Base-by-base conservation (phyloP, 768 basidiomycete species). In the Amanita pseudoporphyria region DNA sequence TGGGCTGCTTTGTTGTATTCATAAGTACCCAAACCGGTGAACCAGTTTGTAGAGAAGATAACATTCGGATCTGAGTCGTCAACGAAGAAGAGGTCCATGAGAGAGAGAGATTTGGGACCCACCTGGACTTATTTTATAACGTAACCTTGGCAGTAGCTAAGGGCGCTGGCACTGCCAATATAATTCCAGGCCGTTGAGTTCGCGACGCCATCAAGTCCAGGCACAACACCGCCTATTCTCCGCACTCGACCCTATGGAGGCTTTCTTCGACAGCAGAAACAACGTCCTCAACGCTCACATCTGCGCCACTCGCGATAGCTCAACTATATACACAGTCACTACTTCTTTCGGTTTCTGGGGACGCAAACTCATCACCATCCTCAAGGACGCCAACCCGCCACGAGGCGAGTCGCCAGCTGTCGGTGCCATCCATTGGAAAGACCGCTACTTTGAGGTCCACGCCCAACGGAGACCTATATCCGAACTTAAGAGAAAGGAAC, bases 391-490 rank as follows among this genome's bases (percentile, higher is more conserved):
- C 40, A 77, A 78, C 54, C 76, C 76, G 3, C 59, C 62, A 0
- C 58, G 57, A 1, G 67, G 67, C 12, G 52, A 65, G 9, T 53
- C 67, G 3, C 57, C 57, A 1, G 57, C 62, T n/a, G 74, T 74
- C 5, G 77, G 72, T 2, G 66, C 64, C 5, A 75, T 78, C 35
- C 65, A 74, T 51, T 78, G 77, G 76, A 65, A 64, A 47, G 73
- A 76, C 38, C 73, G 72, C 58, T 59, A 61, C 7, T 66, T 78
- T 26, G 74, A 77, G 57, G 61, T 77, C 7, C 56, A 62, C 39
- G 74, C 75, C 0, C 63, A 67, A 35, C 66, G 62, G 52, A 71
- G 67, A 53, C 58, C 60, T 32, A 52, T 76, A 37, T 47, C 62
- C 3, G 73, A 75, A 37, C 54, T 77, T 24, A 68, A 71, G 53